Evolutionary conservation across 768 basidiomycete genomes (phyloP).

Genomic region (Hebeloma cylindrosporum): DNA sequence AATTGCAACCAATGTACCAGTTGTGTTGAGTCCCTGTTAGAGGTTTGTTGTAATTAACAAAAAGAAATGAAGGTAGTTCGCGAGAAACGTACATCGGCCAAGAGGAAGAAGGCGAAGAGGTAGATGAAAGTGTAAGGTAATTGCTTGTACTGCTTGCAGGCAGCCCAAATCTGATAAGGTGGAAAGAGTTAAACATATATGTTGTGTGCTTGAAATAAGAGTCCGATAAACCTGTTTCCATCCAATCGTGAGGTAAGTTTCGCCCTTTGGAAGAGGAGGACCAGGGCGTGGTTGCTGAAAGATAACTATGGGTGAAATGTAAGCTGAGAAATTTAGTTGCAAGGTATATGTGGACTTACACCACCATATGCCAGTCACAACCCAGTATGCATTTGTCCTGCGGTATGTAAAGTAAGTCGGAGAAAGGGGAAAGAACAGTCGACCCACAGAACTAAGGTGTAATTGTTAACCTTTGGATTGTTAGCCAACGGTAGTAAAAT

Average conservation of each 20-base stretch:
- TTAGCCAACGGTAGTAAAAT: constrained; percentile 61
- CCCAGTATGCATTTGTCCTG: constrained; percentile 76
- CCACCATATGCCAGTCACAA: constrained; percentile 85
- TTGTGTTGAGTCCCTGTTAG: constrained; percentile 74
- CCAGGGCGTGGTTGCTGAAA: constrained; percentile 86
- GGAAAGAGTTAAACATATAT: neutral
- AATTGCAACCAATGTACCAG: constrained; percentile 70
- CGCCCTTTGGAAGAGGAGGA: constrained; percentile 72
- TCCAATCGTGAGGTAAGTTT: constrained; percentile 77
- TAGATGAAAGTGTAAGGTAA: constrained; percentile 84
- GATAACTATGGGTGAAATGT: constrained; percentile 52
- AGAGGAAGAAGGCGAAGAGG: constrained; percentile 72
- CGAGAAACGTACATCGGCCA: constrained; percentile 74
- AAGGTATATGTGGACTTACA: constrained; percentile 46
- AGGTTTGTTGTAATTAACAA: neutral
- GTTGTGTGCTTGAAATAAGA: neutral
- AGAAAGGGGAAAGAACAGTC: neutral
- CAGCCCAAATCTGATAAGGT: constrained; percentile 69
- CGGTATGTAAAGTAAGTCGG: neutral
- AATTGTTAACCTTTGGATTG: constrained; percentile 71
- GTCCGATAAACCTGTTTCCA: constrained; percentile 72
- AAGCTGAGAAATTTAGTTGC: neutral
- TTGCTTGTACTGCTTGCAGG: constrained; percentile 71
- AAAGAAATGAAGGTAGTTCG: constrained; percentile 7
- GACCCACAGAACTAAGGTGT: constrained; percentile 65